phyloP scores from a whole-genome alignment of 1,284 basidiomycete genomes.

The Apiotrichum domesticum region DNA sequence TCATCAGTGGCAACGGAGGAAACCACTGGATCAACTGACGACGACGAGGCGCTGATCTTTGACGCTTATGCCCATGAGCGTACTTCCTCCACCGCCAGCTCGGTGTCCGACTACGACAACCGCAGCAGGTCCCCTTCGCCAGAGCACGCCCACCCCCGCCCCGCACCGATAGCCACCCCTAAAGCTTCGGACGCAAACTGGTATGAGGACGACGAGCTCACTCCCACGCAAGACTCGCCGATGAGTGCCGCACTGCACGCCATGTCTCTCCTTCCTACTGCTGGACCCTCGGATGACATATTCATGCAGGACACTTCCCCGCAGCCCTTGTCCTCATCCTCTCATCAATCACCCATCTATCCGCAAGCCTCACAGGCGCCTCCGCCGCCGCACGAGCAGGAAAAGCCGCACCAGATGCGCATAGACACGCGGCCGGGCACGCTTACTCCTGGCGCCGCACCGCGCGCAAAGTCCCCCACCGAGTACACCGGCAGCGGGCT shows the following conservation, averaged over 20 bases:
- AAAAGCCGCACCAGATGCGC: not conserved
- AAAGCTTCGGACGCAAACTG: constrained; percentile 21
- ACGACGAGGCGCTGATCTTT: constrained; percentile 68
- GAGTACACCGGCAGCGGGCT: constrained; percentile 11
- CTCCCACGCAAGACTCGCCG: constrained; percentile 39
- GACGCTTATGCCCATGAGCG: constrained; percentile 61
- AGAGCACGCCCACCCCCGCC: constrained; percentile 20
- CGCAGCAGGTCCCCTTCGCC: constrained; percentile 28
- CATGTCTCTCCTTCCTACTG: constrained; percentile 6
- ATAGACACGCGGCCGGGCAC: not conserved
- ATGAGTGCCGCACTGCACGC: constrained; percentile 15
- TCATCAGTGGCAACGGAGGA: no score
- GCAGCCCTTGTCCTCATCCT: no score
- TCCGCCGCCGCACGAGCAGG: constrained; percentile 4
- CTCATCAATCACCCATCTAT: no score
- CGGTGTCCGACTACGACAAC: constrained; percentile 49
- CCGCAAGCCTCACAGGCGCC: not conserved
- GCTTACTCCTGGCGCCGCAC: not conserved
- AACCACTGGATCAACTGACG: not conserved
- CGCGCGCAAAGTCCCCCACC: not conserved
- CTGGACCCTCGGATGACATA: constrained; percentile 5
- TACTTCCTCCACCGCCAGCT: constrained; percentile 22
- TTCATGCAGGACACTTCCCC: not conserved
- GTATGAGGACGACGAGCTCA: constrained; percentile 36
- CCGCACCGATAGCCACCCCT: constrained; percentile 16